phyloP scores from a whole-genome alignment of 1,284 basidiomycete genomes.

The Pseudozyma pruni region DNA sequence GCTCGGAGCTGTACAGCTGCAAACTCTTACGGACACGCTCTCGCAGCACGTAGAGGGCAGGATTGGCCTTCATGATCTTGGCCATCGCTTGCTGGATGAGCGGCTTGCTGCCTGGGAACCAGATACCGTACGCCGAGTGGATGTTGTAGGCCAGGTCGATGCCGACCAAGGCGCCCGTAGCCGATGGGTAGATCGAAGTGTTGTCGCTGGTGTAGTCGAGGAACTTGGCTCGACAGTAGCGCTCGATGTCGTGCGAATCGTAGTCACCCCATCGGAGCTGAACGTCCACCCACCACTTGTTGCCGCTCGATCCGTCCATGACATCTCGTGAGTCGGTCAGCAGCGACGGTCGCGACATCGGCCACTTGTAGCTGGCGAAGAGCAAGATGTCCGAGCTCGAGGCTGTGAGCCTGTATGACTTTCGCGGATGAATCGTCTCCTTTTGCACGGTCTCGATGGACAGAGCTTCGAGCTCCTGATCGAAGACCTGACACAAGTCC shows the following conservation, averaged over 20 bases:
- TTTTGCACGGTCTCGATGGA: slow-evolving; percentile 99
- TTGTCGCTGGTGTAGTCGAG: slow-evolving; percentile 81
- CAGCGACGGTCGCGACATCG: slow-evolving; percentile 93
- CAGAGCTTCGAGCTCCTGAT: slow-evolving; percentile 96
- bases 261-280: slow-evolving; percentile 98
- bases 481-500: slow-evolving; percentile 95
- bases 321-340: slow-evolving; percentile 96
- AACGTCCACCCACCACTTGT: slow-evolving; percentile 99
- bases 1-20: slow-evolving; percentile 98
- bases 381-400: slow-evolving; percentile 91
- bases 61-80: slow-evolving; percentile 99
- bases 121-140: slow-evolving; percentile 99
- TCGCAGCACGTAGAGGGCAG: slow-evolving; percentile 95
- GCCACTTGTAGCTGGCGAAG: slow-evolving; percentile 92
- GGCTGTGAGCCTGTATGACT: slow-evolving; percentile 99
- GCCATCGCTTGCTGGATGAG: slow-evolving; percentile 98
- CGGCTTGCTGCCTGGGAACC: slow-evolving; percentile 99
- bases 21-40: slow-evolving; percentile 99
- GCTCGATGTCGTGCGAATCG: slow-evolving; percentile 81
- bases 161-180: slow-evolving; percentile 97
- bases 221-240: slow-evolving; percentile 97
- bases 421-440: slow-evolving; percentile 97
- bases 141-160: slow-evolving; percentile 98
- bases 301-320: slow-evolving; percentile 93
- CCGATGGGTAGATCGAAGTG: slow-evolving; percentile 97